A percentile compares a stretch with the other conserved stretches of the same genome.
Conservation (phyloP, 345 rosid genomes). For the Diplotaxis tenuifolia region DNA sequence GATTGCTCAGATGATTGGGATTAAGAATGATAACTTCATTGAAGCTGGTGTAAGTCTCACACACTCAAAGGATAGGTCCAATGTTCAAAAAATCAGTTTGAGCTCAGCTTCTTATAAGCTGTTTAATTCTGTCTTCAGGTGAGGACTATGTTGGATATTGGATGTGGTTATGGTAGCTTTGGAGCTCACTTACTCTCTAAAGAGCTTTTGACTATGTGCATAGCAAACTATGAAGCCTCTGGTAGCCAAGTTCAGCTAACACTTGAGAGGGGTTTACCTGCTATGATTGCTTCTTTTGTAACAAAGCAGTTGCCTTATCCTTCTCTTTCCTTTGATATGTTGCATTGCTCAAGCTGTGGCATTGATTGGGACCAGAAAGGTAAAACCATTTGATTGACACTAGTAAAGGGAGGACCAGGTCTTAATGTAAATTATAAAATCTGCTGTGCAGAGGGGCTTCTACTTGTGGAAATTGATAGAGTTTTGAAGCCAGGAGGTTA, state of each 20-base stretch:
- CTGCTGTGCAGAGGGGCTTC: constrained; percentile 63
- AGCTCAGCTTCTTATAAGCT: constrained; percentile 4
- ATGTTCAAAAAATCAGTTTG: background rate
- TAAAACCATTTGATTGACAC: background rate
- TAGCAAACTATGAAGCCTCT: constrained; percentile 87
- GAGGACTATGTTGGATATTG: constrained; percentile 91
- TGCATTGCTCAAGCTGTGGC: constrained; percentile 94
- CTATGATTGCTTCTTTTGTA: constrained; percentile 80
- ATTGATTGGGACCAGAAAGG: constrained; percentile 98
- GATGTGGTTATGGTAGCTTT: constrained; percentile 99
- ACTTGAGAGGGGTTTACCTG: constrained; percentile 98
- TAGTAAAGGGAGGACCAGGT: background rate
- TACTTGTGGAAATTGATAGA: constrained; percentile 83
- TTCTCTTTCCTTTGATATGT: constrained; percentile 96
- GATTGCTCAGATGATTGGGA: constrained; percentile 94
- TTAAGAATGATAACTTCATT: constrained; percentile 72
- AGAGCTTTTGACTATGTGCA: constrained; percentile 86
- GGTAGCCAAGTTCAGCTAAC: constrained; percentile 99
- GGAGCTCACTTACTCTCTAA: constrained; percentile 92
- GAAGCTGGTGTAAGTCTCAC: constrained; percentile 96
- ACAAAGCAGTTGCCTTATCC: constrained; percentile 92
- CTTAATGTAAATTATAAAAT: background rate
- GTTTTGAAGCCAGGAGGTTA: constrained; percentile 96
- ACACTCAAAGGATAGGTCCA: too few species aligned
- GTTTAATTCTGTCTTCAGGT: constrained; percentile 82